Conservation (phyloP, 305 asterid genomes). For the Fraxinus floribunda region DNA sequence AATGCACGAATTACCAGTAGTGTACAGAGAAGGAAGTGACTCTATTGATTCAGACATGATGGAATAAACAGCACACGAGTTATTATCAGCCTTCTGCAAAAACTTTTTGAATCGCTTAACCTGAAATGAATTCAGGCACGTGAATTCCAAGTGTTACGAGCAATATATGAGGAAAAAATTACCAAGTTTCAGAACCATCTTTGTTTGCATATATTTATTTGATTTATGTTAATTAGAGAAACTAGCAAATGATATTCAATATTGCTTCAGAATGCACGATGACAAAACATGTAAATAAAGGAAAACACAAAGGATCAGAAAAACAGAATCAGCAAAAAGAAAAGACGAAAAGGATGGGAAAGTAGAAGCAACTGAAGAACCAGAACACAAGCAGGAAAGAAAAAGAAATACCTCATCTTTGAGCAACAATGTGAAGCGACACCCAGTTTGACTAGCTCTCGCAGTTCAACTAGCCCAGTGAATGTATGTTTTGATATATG, state of each 20-base stretch:
- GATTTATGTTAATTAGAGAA: not conserved
- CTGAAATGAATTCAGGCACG: conserved; percentile 36
- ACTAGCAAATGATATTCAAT: not conserved
- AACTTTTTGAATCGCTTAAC: conserved; percentile 59
- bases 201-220: not conserved
- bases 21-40: conserved; percentile 45
- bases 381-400: conserved; percentile 5
- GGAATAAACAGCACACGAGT: conserved; percentile 57
- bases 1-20: conserved; percentile 41
- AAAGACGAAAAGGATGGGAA: not conserved
- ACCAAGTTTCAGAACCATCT: not conserved
- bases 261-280: not conserved
- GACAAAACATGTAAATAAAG: not conserved
- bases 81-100: conserved; percentile 59
- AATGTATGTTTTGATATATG: conserved; percentile 66
- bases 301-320: not conserved
- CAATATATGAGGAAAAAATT: not conserved
- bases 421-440: conserved; percentile 73
- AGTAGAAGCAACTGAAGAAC: not conserved
- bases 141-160: not conserved
- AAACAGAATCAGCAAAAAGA: not conserved
- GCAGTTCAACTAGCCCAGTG: conserved; percentile 97
- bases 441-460: conserved; percentile 76
- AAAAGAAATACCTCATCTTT: conserved; percentile 56
- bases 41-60: conserved; percentile 60